Conservation (phyloP, 306 rosid species). For the Glycyrrhiza uralensis region DNA sequence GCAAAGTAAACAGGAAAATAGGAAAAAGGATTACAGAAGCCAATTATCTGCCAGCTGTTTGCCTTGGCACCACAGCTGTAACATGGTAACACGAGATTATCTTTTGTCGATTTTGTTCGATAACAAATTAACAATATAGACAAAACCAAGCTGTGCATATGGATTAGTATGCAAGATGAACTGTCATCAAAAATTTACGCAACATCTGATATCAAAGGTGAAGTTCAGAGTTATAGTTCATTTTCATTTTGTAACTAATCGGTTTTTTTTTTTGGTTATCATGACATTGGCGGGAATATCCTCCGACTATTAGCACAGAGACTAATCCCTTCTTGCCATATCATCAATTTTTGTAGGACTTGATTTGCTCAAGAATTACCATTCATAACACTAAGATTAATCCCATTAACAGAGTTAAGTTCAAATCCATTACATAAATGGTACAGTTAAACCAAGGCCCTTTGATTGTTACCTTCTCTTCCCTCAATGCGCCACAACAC, state of each 20-base stretch:
- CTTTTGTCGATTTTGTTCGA: slow-evolving; percentile 3
- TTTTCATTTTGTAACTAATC: too few species aligned
- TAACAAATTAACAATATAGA: neutral
- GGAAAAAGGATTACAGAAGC: neutral
- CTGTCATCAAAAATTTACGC: neutral
- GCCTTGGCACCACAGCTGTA: slow-evolving; percentile 38
- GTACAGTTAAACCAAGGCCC: neutral
- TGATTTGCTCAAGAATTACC: too few species aligned
- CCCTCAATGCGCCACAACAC: neutral
- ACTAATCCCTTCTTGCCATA: too few species aligned
- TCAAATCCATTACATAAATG: too few species aligned
- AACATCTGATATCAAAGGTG: neutral
- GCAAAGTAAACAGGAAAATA: neutral
- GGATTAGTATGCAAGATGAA: neutral
- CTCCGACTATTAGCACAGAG: too few species aligned
- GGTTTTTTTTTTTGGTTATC: too few species aligned
- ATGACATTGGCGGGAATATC: too few species aligned
- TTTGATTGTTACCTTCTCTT: neutral
- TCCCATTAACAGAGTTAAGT: too few species aligned
- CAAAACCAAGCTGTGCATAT: neutral
- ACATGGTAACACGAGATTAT: neutral
- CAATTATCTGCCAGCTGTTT: slow-evolving; percentile 28
- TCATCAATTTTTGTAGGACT: too few species aligned
- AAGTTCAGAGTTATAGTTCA: neutral
- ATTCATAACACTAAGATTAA: too few species aligned